These are phyloP conservation scores for Corymbia citriodora DNA, from an alignment of 441 rosid species.

Conservation along the genomic window DNA sequence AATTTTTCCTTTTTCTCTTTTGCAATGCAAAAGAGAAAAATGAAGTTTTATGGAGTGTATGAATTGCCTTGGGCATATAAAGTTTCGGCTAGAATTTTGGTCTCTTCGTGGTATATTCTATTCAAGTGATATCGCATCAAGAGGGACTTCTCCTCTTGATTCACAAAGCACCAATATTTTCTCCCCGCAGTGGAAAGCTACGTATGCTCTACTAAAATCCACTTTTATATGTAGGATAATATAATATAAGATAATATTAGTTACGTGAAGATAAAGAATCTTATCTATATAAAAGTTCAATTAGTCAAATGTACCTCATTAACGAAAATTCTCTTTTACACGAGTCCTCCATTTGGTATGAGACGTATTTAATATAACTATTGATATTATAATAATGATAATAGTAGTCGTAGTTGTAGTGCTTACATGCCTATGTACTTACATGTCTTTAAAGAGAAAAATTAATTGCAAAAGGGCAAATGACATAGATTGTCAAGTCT, in stretches of 20 bases:
- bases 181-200: not conserved
- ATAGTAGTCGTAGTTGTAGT: not conserved
- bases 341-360: not conserved
- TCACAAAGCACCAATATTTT: not conserved
- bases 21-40: not conserved
- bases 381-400: not conserved
- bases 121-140: not conserved
- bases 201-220: not conserved
- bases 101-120: not conserved
- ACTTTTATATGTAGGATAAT: not conserved
- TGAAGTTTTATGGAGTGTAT: not conserved
- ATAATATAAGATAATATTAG: not conserved
- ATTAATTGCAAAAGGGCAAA: not conserved
- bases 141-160: not conserved
- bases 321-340: not conserved
- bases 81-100: not conserved
- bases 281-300: not conserved
- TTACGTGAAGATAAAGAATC: not conserved
- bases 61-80: not conserved
- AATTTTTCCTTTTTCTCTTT: not conserved
- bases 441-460: too few relatives aligned
- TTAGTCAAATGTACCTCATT: not conserved
- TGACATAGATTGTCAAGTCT: too few relatives aligned
- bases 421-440: not conserved
- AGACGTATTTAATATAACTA: not conserved